phyloP scores from a whole-genome alignment of 73 alveolate genomes.

The Uronychia binucleata region DNA sequence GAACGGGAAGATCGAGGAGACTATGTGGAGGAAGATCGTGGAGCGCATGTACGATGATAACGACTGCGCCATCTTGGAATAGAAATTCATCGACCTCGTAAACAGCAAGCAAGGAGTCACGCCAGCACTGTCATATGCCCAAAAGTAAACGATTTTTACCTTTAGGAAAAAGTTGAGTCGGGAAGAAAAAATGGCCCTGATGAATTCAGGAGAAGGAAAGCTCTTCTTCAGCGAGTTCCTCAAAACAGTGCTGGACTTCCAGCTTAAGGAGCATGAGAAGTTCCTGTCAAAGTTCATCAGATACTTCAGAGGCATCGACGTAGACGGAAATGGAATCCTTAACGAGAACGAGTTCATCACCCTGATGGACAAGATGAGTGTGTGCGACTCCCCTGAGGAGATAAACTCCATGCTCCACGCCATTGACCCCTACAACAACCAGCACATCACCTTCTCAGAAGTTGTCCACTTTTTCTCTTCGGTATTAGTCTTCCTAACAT shows the following conservation, averaged over 20 bases:
- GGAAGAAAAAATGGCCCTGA: slow-evolving; percentile 57
- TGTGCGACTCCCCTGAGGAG: no score
- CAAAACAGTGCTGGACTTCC: slow-evolving; percentile 87
- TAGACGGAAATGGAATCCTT: slow-evolving; percentile 86
- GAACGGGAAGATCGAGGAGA: slow-evolving; percentile 55
- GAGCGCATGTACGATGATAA: slow-evolving; percentile 65
- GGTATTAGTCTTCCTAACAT: no score
- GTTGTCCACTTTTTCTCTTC: slow-evolving; percentile 61
- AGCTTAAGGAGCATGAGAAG: slow-evolving; percentile 93
- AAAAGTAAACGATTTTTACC: slow-evolving; percentile 3
- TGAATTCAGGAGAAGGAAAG: slow-evolving; percentile 47
- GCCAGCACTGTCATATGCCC: neutral
- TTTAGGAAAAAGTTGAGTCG: slow-evolving; percentile 50
- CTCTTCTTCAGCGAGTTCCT: slow-evolving; percentile 22
- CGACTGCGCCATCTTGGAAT: slow-evolving; percentile 60
- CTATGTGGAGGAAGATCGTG: slow-evolving; percentile 71
- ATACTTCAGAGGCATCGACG: slow-evolving; percentile 79
- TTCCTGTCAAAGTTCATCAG: slow-evolving; percentile 80
- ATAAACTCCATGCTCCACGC: no score
- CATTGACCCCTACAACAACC: slow-evolving; percentile 77
- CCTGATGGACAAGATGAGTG: slow-evolving; percentile 63
- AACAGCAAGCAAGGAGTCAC: no score
- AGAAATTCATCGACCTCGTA: slow-evolving; percentile 44
- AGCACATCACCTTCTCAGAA: slow-evolving; percentile 72
- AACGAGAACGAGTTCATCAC: slow-evolving; percentile 85